These are phyloP conservation scores for Stromatinia cepivora DNA, from an alignment of 2,329 filamentous ascomycete species.

Conservation along the genomic window DNA sequence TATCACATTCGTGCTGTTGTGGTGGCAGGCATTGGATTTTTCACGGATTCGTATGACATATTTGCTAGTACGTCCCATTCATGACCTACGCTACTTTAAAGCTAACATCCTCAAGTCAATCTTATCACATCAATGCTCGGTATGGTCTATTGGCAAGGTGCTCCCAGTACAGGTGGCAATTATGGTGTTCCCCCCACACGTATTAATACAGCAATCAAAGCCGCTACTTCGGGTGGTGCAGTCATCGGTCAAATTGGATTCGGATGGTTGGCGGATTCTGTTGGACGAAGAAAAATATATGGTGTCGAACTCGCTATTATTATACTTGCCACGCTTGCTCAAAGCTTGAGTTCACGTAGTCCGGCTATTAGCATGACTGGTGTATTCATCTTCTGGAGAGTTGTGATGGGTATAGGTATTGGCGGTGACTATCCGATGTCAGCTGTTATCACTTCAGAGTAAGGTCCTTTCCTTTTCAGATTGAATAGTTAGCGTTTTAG, in stretches of 20 bases:
- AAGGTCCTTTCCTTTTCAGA: slow-evolving; percentile 29
- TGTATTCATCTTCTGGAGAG: slow-evolving; percentile 71
- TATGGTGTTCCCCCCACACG: slow-evolving; percentile 59
- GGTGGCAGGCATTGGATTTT: slow-evolving; percentile 80
- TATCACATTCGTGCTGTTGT: slow-evolving; percentile 73
- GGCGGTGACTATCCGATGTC: slow-evolving; percentile 82
- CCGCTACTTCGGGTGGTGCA: slow-evolving; percentile 77
- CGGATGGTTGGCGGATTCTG: slow-evolving; percentile 72
- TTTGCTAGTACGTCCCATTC: slow-evolving; percentile 57
- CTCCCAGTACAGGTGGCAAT: slow-evolving; percentile 49
- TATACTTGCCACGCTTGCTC: slow-evolving; percentile 67
- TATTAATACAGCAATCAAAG: slow-evolving; percentile 74
- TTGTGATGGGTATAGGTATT: slow-evolving; percentile 76
- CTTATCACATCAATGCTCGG: slow-evolving; percentile 71
- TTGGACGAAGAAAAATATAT: slow-evolving; percentile 81
- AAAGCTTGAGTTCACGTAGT: slow-evolving; percentile 62
- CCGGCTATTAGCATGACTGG: slow-evolving; percentile 59
- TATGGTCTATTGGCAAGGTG: slow-evolving; percentile 69
- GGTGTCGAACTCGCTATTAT: slow-evolving; percentile 74
- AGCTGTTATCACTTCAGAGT: slow-evolving; percentile 71
- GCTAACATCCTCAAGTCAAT: slow-evolving; percentile 49
- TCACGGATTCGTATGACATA: slow-evolving; percentile 79
- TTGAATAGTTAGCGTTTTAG: neutral
- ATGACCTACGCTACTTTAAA: neutral
- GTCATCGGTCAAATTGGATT: slow-evolving; percentile 77